A percentile compares a stretch with the other conserved stretches of the same genome.
Conservation (phyloP, 2,329 filamentous ascomycete species). For the Chaetothyriales sp. region DNA sequence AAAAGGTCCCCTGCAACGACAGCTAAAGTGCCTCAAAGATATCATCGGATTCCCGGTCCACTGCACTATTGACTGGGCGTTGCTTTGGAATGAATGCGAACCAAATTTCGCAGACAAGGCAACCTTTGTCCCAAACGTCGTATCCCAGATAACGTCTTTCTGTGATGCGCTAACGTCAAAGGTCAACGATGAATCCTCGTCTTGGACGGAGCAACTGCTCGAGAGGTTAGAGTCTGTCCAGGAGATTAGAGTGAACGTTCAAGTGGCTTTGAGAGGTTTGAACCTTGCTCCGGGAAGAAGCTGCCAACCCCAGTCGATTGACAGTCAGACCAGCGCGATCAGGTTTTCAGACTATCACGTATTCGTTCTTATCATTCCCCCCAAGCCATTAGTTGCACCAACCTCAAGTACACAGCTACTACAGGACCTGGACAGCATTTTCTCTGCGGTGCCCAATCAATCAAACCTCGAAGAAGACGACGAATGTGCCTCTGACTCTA, state of each 20-base stretch:
- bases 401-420: too few relatives aligned
- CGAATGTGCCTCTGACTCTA: too few relatives aligned
- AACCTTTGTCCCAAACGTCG: slow-evolving; percentile 1
- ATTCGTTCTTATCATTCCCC: too few relatives aligned
- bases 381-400: too few relatives aligned
- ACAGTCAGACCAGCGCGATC: too few relatives aligned
- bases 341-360: too few relatives aligned
- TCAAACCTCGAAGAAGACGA: too few relatives aligned
- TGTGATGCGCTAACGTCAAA: slow-evolving; percentile 1
- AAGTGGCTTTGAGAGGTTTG: neutral
- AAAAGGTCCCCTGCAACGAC: slow-evolving; percentile 1
- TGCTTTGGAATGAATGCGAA: slow-evolving; percentile 6
- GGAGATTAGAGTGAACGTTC: slow-evolving; percentile 1
- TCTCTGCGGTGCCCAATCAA: too few relatives aligned
- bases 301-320: too few relatives aligned
- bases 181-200: slow-evolving; percentile 2
- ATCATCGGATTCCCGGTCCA: slow-evolving; percentile 3
- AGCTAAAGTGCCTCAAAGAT: neutral
- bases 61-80: slow-evolving; percentile 3
- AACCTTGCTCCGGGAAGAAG: too few relatives aligned
- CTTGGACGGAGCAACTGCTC: slow-evolving; percentile 4
- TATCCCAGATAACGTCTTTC: slow-evolving; percentile 1
- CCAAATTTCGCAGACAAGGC: slow-evolving; percentile 2
- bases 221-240: slow-evolving; percentile 1
- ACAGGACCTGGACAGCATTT: too few relatives aligned